These are phyloP conservation scores for Podaxis pistillaris DNA, from an alignment of 768 basidiomycete genomes.

Conservation along the genomic window DNA sequence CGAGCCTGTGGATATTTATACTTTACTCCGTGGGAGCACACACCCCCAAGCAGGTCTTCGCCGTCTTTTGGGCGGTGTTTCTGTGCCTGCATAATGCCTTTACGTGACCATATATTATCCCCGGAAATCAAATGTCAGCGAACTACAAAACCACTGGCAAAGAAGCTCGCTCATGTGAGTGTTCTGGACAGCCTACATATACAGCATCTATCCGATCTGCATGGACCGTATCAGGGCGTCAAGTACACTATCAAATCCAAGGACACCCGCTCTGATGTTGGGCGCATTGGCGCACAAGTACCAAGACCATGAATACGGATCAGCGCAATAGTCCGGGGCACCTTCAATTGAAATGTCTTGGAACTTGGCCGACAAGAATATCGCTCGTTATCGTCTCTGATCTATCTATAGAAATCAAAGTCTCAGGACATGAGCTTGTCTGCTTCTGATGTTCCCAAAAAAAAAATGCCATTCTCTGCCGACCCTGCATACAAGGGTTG, in stretches of 20 bases:
- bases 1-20: conserved; percentile 6
- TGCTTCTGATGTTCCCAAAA: not conserved
- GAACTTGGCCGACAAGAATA: not conserved
- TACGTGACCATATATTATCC: not conserved
- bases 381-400: not conserved
- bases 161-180: conserved; percentile 1
- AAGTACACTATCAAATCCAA: not conserved
- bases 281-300: not conserved
- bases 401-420: not conserved
- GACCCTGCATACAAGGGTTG: not conserved
- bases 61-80: conserved; percentile 10
- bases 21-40: conserved; percentile 8
- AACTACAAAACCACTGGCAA: not conserved
- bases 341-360: not conserved
- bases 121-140: conserved; percentile 6
- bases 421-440: not conserved
- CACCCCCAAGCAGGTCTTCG: not conserved
- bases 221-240: not conserved
- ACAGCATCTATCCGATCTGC: conserved; percentile 4
- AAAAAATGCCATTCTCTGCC: not conserved
- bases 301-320: not conserved
- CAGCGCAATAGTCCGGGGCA: not conserved
- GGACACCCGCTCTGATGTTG: no score
- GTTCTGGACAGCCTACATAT: not conserved
- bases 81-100: conserved; percentile 7